Evolutionary conservation across 2,329 filamentous ascomycete species (phyloP), one percentile per base, ranked within the genome.

Genomic region (Alternaria brassicicola): DNA sequence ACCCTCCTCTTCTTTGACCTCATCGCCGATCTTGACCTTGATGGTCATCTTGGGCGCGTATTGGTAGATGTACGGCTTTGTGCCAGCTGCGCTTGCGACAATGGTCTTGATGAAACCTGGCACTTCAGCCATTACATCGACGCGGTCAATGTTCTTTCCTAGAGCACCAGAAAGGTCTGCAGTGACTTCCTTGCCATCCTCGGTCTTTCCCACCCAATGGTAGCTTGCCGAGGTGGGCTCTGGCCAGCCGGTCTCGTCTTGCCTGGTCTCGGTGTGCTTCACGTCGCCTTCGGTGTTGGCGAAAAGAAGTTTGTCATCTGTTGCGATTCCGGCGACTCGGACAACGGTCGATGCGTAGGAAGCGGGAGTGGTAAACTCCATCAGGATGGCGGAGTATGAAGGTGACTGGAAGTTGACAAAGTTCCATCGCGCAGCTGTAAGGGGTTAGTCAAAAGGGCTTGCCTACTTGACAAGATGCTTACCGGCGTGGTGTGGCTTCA

Each of bases 41-140:
- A 99, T 81, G 15, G 86, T 86, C 56, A 92, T 84, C 71, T 86
- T 86, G 57, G 91, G 89, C 17, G 84, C 84, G 78, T 89, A 98
- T 90, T 97, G 95, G 80, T 97, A 99, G 70, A 99, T 98, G 78
- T 97, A 99, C 5, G 95, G 95, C 82, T 93, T 95, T 26, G 95
- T 96, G 62, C 95, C 95, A 3, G 89, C 92, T 12, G 94, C 92
- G 64, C 86, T 89, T 41, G 91, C 91, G 25, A 96, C 93, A 74
- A 99, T 92, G 69, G 88, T 88, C 86, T 99, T 99, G 78, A 99
- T 89, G 71, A 99, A 96, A 28, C 90, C 92, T 3, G 95, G 95
- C 33, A 99, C 90, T 79, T 99, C 93, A 23, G 91, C 92, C 92
- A 99, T 96, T 70, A 99, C 89, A 79, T 99, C 95, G 64, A 99